phyloP scores from a whole-genome alignment of 2,329 filamentous ascomycete species.

The Daldinia eschscholtzii region DNA sequence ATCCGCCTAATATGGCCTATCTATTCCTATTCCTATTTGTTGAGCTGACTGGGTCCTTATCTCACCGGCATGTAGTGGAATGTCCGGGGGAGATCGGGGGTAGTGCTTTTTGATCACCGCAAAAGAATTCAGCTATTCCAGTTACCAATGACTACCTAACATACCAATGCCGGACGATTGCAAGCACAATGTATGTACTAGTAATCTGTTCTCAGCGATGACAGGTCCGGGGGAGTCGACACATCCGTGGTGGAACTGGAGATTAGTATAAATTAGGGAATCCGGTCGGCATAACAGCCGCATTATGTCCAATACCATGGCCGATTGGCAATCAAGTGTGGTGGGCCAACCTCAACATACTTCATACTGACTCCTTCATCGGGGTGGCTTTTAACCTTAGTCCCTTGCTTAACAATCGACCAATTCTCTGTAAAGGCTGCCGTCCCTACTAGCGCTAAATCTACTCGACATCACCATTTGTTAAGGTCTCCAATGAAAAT shows the following conservation, averaged over 20 bases:
- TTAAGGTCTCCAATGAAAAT: background rate
- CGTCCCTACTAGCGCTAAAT: slow-evolving; percentile 1
- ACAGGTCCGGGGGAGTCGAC: slow-evolving; percentile 21
- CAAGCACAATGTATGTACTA: slow-evolving; percentile 1
- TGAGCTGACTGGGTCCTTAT: slow-evolving; percentile 29
- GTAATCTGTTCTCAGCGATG: slow-evolving; percentile 10
- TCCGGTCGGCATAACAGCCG: slow-evolving; percentile 26
- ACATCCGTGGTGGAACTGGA: slow-evolving; percentile 32
- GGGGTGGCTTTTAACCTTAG: slow-evolving; percentile 15
- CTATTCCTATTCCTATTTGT: slow-evolving; percentile 27
- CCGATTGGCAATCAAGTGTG: slow-evolving; percentile 28
- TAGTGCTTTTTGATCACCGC: slow-evolving; percentile 9
- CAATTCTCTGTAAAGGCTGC: background rate
- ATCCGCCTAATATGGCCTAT: slow-evolving; percentile 4
- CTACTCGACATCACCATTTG: background rate
- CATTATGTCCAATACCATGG: slow-evolving; percentile 10
- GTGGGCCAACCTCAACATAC: slow-evolving; percentile 28
- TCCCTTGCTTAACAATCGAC: slow-evolving; percentile 28
- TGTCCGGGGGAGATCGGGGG: slow-evolving; percentile 4
- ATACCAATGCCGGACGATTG: slow-evolving; percentile 25
- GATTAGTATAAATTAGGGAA: slow-evolving; percentile 23
- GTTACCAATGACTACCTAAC: slow-evolving; percentile 10
- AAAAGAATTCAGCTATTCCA: slow-evolving; percentile 10
- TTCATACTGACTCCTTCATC: slow-evolving; percentile 16
- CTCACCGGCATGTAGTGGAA: slow-evolving; percentile 37